Base-by-base conservation (phyloP, 2,329 filamentous ascomycete species). In the Fusarium vanettenii region DNA sequence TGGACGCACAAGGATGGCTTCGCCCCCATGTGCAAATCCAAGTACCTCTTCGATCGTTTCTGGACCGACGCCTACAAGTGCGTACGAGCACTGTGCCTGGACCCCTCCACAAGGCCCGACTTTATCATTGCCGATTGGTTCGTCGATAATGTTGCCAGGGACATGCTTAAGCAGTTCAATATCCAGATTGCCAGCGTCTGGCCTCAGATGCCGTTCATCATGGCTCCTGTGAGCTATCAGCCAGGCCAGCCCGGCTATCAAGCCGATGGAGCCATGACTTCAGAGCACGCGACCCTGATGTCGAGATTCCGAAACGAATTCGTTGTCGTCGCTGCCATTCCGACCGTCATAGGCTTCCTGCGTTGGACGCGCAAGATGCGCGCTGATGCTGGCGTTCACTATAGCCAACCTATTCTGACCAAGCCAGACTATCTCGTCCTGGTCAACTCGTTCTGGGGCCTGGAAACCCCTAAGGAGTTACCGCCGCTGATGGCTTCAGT, bases 91-190 rank as follows among this genome's bases (percentile, higher is more conserved):
- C 18, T 81, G 1, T 76, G 74, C 16, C 20, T 52, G 9, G 62
- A 80, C 48, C 60, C 70, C 6, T 71, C 65, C 2, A 80, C 75
- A 2, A 73, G 76, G 14, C 85, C 85, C 0, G 80, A 83, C 70
- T 80, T 86, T 63, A 84, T 86, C 27, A 65, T 87, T 4, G 82
- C 84, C 0, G 85, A 87, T 62, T 86, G 85, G 78, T 85, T 86
- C 43, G 83, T 83, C 31, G 84, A 86, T 8, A 80, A 81, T 5
- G 84, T 83, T 0, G 83, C 80, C 4, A 76, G 80, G 55, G 85
- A 87, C 64, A 84, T 86, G 56, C 79, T 81, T 7, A 66, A 76
- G 20, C 78, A 86, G 71, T 81, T 81, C 37, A 73, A 76, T 16
- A 67, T 86, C 5, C 84, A 84, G 3, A 75, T 86, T 6, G 83